These are phyloP conservation scores for Daldinia vernicosa DNA, from an alignment of 495 filamentous ascomycete species.

Conservation along the genomic window DNA sequence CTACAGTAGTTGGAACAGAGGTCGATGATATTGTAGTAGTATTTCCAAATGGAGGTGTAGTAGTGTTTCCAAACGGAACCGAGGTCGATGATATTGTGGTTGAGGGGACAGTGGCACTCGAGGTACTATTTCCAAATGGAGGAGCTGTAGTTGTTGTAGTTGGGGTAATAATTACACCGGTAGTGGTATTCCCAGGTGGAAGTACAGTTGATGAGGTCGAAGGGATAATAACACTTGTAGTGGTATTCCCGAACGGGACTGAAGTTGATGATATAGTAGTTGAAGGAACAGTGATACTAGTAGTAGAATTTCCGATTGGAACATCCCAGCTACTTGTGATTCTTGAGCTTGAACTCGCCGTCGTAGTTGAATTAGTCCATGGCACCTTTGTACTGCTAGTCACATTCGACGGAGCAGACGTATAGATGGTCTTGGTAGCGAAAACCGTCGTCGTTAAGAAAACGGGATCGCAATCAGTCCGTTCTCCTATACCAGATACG, in stretches of 20 bases:
- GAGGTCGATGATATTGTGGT: slow-evolving; percentile 1
- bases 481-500: slow-evolving; percentile 19
- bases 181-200: slow-evolving; percentile 1
- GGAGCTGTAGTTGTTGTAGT: not conserved
- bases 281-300: slow-evolving; percentile 2
- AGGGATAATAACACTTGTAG: not conserved
- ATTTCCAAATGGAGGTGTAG: slow-evolving; percentile 3
- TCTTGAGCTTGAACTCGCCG: slow-evolving; percentile 4
- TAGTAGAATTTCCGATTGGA: slow-evolving; percentile 7
- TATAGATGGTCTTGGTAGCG: slow-evolving; percentile 40
- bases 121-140: slow-evolving; percentile 6
- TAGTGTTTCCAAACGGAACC: not conserved
- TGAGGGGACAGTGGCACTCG: slow-evolving; percentile 2
- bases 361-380: slow-evolving; percentile 17
- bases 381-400: slow-evolving; percentile 25
- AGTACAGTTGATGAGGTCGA: not conserved
- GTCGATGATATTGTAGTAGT: not conserved
- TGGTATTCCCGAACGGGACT: slow-evolving; percentile 4
- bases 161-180: not conserved
- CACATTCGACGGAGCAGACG: slow-evolving; percentile 24
- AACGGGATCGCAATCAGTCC: slow-evolving; percentile 24
- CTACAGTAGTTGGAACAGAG: not conserved
- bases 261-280: slow-evolving; percentile 2
- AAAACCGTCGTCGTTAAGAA: slow-evolving; percentile 41
- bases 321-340: slow-evolving; percentile 7